Percentiles rank a stretch among this genome's conserved stretches.
phyloP scores from a whole-genome alignment of 2,329 filamentous ascomycete species.

The Botrytis elliptica region DNA sequence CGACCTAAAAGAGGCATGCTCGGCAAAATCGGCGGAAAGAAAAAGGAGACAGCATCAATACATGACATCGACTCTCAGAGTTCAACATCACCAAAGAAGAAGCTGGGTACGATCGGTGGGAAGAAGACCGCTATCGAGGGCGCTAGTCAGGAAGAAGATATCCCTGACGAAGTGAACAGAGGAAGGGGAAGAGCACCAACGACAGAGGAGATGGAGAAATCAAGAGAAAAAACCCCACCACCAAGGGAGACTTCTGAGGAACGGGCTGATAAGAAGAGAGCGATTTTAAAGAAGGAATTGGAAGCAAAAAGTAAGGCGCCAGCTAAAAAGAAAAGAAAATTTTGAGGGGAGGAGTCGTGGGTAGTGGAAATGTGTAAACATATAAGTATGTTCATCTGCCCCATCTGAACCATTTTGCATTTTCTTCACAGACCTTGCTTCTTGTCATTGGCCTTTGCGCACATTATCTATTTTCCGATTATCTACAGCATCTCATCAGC shows the following conservation, averaged over 20 bases:
- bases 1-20: constrained; percentile 27
- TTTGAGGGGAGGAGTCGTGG: constrained; percentile 28
- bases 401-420: neutral
- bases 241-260: constrained; percentile 36
- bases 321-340: constrained; percentile 40
- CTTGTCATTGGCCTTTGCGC: neutral
- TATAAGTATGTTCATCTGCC: constrained; percentile 3
- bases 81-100: constrained; percentile 27
- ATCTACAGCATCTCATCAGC: neutral
- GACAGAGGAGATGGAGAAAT: constrained; percentile 22
- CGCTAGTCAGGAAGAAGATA: constrained; percentile 10
- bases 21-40: constrained; percentile 35
- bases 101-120: constrained; percentile 31
- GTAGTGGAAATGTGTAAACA: neutral
- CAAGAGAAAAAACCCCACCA: constrained; percentile 20
- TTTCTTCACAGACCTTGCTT: neutral
- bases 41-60: constrained; percentile 23
- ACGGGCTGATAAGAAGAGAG: constrained; percentile 37
- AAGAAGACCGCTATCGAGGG: constrained; percentile 12
- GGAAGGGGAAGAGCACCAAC: constrained; percentile 26
- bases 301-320: constrained; percentile 38
- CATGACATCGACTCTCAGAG: constrained; percentile 23
- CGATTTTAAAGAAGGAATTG: constrained; percentile 35
- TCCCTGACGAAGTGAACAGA: constrained; percentile 9
- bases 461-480: neutral